phyloP scores from a whole-genome alignment of 164 flowering plant species.

The Vitis riparia region DNA sequence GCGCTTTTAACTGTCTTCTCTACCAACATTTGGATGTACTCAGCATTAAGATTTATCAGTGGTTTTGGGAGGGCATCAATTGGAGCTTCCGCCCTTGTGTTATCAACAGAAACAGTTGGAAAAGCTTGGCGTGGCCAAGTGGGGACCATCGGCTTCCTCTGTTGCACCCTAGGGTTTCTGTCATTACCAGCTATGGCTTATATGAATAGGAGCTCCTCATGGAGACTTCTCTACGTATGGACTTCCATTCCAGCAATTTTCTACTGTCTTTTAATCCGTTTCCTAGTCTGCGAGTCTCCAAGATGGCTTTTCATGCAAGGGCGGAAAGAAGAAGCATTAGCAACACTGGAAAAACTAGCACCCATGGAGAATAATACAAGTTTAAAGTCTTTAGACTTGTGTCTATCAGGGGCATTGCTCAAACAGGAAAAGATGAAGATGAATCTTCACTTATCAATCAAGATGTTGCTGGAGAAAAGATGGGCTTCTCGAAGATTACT shows the following conservation, averaged over 20 bases:
- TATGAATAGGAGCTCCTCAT: conserved; percentile 9
- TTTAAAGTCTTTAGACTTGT: too few species aligned
- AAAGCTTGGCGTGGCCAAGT: conserved; percentile 18
- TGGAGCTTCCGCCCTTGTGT: conserved; percentile 5
- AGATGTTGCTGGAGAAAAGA: too few species aligned
- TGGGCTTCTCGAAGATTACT: too few species aligned
- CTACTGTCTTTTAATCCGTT: conserved; percentile 3
- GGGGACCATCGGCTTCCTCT: conserved; percentile 14
- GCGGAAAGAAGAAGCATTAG: conserved; percentile 3
- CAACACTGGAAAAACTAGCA: conserved; percentile 5
- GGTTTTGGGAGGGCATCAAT: too few species aligned
- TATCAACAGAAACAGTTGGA: conserved; percentile 18
- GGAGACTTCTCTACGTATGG: conserved; percentile 18
- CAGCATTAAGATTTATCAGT: conserved; percentile 36
- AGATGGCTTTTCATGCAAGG: conserved; percentile 23
- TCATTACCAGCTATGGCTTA: conserved; percentile 25
- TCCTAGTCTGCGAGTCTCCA: conserved; percentile 14
- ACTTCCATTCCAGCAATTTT: conserved; percentile 11
- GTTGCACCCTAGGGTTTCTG: conserved; percentile 19
- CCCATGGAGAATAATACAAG: too few species aligned
- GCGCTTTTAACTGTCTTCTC: conserved; percentile 35
- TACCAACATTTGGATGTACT: conserved; percentile 62
- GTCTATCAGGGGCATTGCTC: too few species aligned
- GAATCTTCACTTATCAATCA: background rate
- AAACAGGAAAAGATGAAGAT: too few species aligned